Evolutionary conservation across 176 grass and related monocot species (phyloP).

Genomic region (Oryza rufipogon): DNA sequence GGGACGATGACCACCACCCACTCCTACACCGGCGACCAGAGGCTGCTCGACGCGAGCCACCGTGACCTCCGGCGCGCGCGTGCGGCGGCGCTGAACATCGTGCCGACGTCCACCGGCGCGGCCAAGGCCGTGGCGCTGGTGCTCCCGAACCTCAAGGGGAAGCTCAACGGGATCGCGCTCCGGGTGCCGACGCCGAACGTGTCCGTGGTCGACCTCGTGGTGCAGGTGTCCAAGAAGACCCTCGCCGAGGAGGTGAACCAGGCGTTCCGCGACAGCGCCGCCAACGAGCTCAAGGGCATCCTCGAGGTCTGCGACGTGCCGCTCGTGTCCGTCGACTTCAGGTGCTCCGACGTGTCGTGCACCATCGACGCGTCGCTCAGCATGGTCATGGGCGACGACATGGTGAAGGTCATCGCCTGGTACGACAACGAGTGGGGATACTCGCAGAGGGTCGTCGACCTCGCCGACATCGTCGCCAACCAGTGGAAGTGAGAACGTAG

Average conservation of each 20-base stretch:
- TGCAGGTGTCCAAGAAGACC: slow-evolving; percentile 81
- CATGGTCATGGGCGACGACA: slow-evolving; percentile 76
- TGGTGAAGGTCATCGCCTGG: slow-evolving; percentile 82
- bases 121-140: slow-evolving; percentile 88
- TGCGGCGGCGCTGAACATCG: slow-evolving; percentile 87
- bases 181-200: slow-evolving; percentile 83
- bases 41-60: slow-evolving; percentile 82
- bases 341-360: slow-evolving; percentile 70
- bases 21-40: slow-evolving; percentile 87
- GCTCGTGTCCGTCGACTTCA: slow-evolving; percentile 85
- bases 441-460: slow-evolving; percentile 75
- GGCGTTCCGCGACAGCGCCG: slow-evolving; percentile 66
- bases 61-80: slow-evolving; percentile 79
- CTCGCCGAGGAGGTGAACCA: slow-evolving; percentile 82
- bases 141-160: slow-evolving; percentile 83
- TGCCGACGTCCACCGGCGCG: slow-evolving; percentile 82
- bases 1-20: slow-evolving; percentile 91
- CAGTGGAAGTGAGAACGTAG: slow-evolving; percentile 68
- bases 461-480: slow-evolving; percentile 64
- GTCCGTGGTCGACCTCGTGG: slow-evolving; percentile 83
- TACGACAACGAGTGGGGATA: slow-evolving; percentile 95
- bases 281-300: slow-evolving; percentile 66
- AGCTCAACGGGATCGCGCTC: slow-evolving; percentile 90
- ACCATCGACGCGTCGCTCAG: slow-evolving; percentile 66
- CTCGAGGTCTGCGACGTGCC: slow-evolving; percentile 76